phyloP scores from a whole-genome alignment of 805 yeast species.

The Candida oleophila region DNA sequence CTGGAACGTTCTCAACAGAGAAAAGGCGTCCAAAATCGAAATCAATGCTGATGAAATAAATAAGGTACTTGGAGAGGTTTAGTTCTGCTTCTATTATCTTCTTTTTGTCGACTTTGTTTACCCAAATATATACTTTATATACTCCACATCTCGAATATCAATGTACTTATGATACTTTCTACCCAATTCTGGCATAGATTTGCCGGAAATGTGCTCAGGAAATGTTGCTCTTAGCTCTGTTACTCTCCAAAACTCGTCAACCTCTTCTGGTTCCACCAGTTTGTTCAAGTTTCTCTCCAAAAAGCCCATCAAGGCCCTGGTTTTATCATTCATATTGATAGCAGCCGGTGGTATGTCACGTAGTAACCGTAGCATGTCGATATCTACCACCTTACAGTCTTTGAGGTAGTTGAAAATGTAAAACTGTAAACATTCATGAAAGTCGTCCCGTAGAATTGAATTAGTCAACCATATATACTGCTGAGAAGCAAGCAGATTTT shows the following conservation, averaged over 20 bases:
- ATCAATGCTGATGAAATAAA: constrained; percentile 38
- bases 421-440: constrained; percentile 20
- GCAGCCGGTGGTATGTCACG: constrained; percentile 13
- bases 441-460: constrained; percentile 24
- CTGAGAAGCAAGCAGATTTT: constrained; percentile 10
- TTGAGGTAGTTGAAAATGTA: constrained; percentile 21
- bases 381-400: constrained; percentile 9
- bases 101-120: constrained; percentile 2
- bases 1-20: constrained; percentile 13
- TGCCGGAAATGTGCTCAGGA: constrained; percentile 4
- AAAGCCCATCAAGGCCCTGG: constrained; percentile 7
- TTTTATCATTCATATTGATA: constrained; percentile 11
- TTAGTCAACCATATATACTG: constrained; percentile 23
- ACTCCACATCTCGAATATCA: constrained; percentile 26
- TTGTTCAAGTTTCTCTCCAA: not conserved
- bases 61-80: constrained; percentile 23
- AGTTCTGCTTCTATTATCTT: not conserved
- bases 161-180: constrained; percentile 19
- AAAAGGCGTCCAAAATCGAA: constrained; percentile 26
- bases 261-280: not conserved
- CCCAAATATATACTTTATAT: constrained; percentile 16
- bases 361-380: constrained; percentile 10
- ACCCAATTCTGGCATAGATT: constrained; percentile 7
- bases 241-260: constrained; percentile 15
- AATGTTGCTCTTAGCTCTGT: constrained; percentile 8